phyloP scores from a whole-genome alignment of 192 early-diverging fungal species.

The Entrophospora sp. region DNA sequence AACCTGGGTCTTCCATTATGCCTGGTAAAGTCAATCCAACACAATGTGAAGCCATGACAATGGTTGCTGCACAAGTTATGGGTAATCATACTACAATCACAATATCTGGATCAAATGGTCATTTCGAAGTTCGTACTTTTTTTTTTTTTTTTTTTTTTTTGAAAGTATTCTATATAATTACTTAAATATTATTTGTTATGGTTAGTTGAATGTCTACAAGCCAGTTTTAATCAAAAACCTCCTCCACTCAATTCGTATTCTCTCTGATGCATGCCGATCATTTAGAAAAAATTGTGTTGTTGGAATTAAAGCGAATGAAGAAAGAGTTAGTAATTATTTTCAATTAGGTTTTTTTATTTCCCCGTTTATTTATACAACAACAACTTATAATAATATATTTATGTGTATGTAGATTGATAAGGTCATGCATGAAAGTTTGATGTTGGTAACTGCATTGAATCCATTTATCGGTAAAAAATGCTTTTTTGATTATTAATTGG shows the following conservation, averaged over 20 bases:
- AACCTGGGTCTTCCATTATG: constrained; percentile 99
- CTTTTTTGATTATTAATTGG: neutral
- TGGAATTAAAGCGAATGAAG: constrained; percentile 90
- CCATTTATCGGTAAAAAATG: constrained; percentile 76
- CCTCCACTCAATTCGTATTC: constrained; percentile 83
- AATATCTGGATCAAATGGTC: constrained; percentile 89
- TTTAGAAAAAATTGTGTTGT: constrained; percentile 95
- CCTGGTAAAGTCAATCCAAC: constrained; percentile 99
- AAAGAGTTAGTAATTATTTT: constrained; percentile 29
- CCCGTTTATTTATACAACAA: neutral
- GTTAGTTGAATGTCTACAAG: constrained; percentile 99
- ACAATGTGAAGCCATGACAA: constrained; percentile 99
- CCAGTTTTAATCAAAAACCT: constrained; percentile 98
- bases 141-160: constrained; percentile 11
- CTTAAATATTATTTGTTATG: too few relatives aligned
- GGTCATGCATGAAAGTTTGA: constrained; percentile 87
- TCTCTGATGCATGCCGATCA: constrained; percentile 78
- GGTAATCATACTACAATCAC: constrained; percentile 95
- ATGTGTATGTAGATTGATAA: constrained; percentile 49
- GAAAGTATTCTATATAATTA: neutral
- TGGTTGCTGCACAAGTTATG: constrained; percentile 98
- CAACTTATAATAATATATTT: neutral
- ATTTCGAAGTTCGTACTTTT: constrained; percentile 72
- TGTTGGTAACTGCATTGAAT: constrained; percentile 99
- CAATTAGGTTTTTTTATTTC: neutral